Base-by-base conservation (phyloP, 805 yeast species). In the Pichia pseudocactophila region DNA sequence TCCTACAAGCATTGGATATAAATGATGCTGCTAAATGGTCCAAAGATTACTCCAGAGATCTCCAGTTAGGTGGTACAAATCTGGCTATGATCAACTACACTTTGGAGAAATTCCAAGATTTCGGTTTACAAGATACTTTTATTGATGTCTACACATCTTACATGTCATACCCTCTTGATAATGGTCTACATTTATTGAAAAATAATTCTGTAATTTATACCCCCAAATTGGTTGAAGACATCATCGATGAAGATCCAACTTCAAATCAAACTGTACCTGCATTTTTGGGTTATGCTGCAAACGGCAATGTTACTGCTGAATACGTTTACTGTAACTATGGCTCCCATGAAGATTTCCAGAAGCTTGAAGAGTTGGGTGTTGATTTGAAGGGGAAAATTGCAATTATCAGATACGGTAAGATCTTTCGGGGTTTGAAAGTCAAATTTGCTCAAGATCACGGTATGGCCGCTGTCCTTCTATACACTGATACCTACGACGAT, bases 361-460 rank as follows among this genome's bases (percentile, higher is more conserved):
- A 56, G 4, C 64, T 83, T 43, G 63, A 55, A 3, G 57, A 57
- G 11, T 55, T 65, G 32, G 77, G 76, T 7, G 73, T 82, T 32
- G 64, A 68, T 28, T 54, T 81, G 30, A 54, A 58, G 27, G 86
- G 75, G 17, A 76, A 76, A 47, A 73, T 83, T 41, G 89, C 78
- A 9, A 66, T 83, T 45, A 77, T 72, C 6, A 70, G 87, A 46
- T 82, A 83, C 52, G 89, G 88, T 37, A 59, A 56, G 7, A 69
- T 79, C 12, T 80, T 76, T 64, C 69, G 92, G 28, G 92, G 92
- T 13, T 66, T 82, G 48, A 83, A 83, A 55, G 84, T 84, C 40
- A 76, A 79, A 55, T 78, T 78, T 58, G 92, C 90, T 13, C 82
- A 83, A 60, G 80, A 81, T 36, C 63, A 65, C 26, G 89, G 88